Base-by-base conservation (phyloP, 768 basidiomycete genomes). In the Crucibulum laeve region DNA sequence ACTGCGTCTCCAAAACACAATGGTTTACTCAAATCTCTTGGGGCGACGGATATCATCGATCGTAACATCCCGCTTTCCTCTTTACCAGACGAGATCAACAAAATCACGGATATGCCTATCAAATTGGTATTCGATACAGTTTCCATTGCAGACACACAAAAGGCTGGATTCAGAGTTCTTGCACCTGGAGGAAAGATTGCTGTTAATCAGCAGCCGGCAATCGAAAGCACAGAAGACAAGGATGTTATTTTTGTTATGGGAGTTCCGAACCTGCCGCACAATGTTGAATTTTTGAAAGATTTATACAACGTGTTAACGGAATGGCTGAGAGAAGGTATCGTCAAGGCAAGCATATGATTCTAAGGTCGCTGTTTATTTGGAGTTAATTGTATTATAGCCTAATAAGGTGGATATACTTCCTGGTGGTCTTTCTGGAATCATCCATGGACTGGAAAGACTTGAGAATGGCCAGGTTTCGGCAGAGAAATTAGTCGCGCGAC, bases 11-110 rank as follows among this genome's bases (percentile, higher is more conserved):
- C 38, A 10, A 48, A 52, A n/a, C 58, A 67, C 24, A 42, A 53
- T 23, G 39, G 47, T 1, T 45, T 45, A 15, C 57, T 73, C 24
- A 56, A 59, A 47, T 56, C 54, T 4, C 51, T 69, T 15, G 68
- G 71, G 6, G 72, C 63, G 3, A 67, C 69, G 1, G 40, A 64
- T n/a, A 51, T 73, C 19, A 52, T 73, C 25, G 57, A 67, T 38
- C 54, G 53, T n/a, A 10, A 46, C 10, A 14, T 43, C 21, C 33
- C 40, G 2, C 19, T 43, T 8, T 15, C 8, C 18, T 13, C n/a
- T 5, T 33, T 47, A 13, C 18, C 22, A 3, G 3, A 10, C 3
- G 30, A 37, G 13, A 24, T 41, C 18, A 25, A 6, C 11, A 32
- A 44, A 38, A 48, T 54, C 11, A 48, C 54, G 3, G 13, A 14